phyloP scores from a whole-genome alignment of 257 asterid species.

The Solanum bukasovii region DNA sequence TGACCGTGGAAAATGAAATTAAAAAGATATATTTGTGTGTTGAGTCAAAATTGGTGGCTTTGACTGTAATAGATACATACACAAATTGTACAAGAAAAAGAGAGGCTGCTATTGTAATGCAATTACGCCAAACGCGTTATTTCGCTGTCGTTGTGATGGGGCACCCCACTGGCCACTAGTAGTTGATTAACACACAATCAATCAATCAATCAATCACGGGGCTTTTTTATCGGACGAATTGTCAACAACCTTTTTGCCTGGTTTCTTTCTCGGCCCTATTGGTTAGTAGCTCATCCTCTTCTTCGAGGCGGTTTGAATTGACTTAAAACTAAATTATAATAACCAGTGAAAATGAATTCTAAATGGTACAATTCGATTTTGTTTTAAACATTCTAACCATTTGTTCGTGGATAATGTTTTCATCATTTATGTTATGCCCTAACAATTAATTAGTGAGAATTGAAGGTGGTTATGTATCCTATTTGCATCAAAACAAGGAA shows the following conservation, averaged over 20 bases:
- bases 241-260: neutral
- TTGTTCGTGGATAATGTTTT: neutral
- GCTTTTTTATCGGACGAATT: neutral
- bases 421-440: neutral
- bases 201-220: neutral
- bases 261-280: neutral
- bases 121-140: constrained; percentile 12
- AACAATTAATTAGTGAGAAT: neutral
- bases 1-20: constrained; percentile 13
- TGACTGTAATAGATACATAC: constrained; percentile 11
- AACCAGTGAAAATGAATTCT: neutral
- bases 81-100: neutral
- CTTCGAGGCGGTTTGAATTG: no score
- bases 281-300: neutral
- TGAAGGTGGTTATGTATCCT: neutral
- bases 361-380: neutral
- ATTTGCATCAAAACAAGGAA: neutral
- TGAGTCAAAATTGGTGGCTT: constrained; percentile 25
- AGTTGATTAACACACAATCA: neutral
- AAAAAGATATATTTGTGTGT: neutral
- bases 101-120: neutral
- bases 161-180: neutral
- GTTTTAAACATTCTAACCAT: neutral
- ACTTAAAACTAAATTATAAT: neutral
- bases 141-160: neutral